phyloP scores from a whole-genome alignment of 2,329 filamentous ascomycete species.

The Aspergillus sp. region DNA sequence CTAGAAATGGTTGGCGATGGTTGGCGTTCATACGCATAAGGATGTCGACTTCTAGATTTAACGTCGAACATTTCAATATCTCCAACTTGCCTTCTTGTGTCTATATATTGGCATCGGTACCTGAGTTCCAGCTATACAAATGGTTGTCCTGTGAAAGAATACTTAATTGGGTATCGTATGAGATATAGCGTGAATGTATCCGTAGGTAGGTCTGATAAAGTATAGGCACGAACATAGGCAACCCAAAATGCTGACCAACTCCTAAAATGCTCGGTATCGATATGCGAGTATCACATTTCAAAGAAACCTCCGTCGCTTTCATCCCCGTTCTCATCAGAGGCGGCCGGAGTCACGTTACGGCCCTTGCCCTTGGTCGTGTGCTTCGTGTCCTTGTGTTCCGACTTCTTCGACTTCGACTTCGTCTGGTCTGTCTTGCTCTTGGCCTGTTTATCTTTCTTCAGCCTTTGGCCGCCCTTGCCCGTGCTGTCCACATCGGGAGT shows the following conservation, averaged over 20 bases:
- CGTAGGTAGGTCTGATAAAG: neutral
- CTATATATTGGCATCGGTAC: too few species aligned
- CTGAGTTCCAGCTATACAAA: too few species aligned
- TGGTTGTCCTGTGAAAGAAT: neutral
- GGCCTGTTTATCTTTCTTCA: conserved; percentile 9
- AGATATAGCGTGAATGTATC: neutral
- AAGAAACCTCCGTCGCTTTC: conserved; percentile 43
- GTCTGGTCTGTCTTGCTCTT: conserved; percentile 1
- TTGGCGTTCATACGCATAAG: conserved; percentile 11
- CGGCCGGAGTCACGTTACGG: conserved; percentile 6
- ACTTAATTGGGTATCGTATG: conserved; percentile 17
- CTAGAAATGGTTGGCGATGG: conserved; percentile 14
- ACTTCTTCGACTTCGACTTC: conserved; percentile 1
- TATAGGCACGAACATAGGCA: neutral
- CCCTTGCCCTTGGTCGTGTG: neutral
- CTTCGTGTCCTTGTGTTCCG: conserved; percentile 1
- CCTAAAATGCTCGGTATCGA: conserved; percentile 16
- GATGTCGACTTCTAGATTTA: neutral
- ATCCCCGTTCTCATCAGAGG: conserved; percentile 17
- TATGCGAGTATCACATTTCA: conserved; percentile 22
- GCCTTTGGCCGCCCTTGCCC: conserved; percentile 5
- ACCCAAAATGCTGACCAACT: conserved; percentile 10
- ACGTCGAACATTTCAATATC: too few species aligned
- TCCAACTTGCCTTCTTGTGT: too few species aligned
- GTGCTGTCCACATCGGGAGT: conserved; percentile 8